Percentiles rank a stretch among this genome's conserved stretches.
phyloP scores from a whole-genome alignment of 108 stramenopile species.

The Ochromonas danica region DNA sequence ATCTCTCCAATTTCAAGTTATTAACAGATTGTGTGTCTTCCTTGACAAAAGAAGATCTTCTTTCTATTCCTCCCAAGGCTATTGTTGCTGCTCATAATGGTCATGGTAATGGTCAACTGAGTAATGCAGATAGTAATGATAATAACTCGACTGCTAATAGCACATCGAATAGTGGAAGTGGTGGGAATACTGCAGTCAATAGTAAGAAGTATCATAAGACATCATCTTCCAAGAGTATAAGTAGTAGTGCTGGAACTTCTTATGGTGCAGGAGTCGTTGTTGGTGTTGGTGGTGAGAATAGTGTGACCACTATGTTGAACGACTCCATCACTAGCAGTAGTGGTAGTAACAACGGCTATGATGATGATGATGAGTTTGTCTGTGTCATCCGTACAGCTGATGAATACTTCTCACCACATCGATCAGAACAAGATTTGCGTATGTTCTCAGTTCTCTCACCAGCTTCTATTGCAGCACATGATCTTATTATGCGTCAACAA shows the following conservation, averaged over 20 bases:
- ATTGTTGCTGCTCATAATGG: no score
- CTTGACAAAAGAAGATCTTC: background rate
- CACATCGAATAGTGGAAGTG: no score
- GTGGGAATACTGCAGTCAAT: background rate
- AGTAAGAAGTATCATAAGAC: background rate
- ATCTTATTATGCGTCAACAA: background rate
- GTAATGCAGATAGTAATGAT: background rate
- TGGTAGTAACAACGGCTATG: background rate
- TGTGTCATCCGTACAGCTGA: constrained; percentile 24
- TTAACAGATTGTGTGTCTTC: constrained; percentile 11
- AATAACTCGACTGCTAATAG: background rate
- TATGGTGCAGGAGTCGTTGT: background rate
- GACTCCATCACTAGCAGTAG: background rate
- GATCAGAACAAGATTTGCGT: background rate
- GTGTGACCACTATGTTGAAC: background rate
- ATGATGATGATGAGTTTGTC: constrained; percentile 22
- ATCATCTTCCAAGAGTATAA: background rate
- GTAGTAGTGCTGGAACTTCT: background rate
- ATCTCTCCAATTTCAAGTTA: constrained; percentile 6
- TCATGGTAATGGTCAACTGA: background rate
- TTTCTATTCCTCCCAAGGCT: no score
- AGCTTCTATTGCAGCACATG: background rate
- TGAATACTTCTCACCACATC: background rate
- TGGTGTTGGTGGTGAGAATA: background rate
- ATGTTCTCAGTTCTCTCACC: background rate